Evolutionary conservation across 164 flowering plant genomes (phyloP), one percentile per base, ranked within the genome.

Genomic region (Nymphaea thermarum): DNA sequence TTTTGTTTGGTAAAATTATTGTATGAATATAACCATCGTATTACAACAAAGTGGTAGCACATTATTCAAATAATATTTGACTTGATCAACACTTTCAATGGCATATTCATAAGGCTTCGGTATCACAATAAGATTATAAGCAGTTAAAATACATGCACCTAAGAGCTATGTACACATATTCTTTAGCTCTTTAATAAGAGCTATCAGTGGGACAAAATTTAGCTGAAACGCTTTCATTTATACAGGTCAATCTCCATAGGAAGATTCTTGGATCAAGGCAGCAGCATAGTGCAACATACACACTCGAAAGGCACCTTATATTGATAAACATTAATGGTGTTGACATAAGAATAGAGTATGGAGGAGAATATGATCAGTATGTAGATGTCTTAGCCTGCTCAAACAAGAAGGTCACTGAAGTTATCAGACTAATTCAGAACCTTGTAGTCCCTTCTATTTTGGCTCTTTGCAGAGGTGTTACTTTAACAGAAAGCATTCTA

Each of bases 381-480:
- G 80, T 94, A 47, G 99, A 91, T 68, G 80, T 91, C 64, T 89
- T 94, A 12, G 89, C 95, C 45, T 94, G 96, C 80, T 91, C 98
- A 62, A 84, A 91, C 18, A 85, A 87, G 74, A 85, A 73, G 77
- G 72, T 85, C 25, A 83, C 89, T 4, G 96, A 94, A 77, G 88
- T 84, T 8, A 82, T 94, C 8, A 81, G 87, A 68, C 81, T 87
- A 69, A 77, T 90, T 71, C 84, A 83, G 64, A 90, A 87, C 74
- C 91, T 94, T 45, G 80, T 91, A 73, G 74, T 86, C 68, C 99
- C 98, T 60, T 82, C 92, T 66, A 86, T 91, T 71, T 91, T 91
- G 6, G 81, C 79, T 72, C 80, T 86, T 71, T 86, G 90, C 77
- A 80, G 80, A 62, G 96, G 93, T 2, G 81, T 84, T 62, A 80